Conservation (phyloP, 73 alveolate species). For the Urostyla sp. region DNA sequence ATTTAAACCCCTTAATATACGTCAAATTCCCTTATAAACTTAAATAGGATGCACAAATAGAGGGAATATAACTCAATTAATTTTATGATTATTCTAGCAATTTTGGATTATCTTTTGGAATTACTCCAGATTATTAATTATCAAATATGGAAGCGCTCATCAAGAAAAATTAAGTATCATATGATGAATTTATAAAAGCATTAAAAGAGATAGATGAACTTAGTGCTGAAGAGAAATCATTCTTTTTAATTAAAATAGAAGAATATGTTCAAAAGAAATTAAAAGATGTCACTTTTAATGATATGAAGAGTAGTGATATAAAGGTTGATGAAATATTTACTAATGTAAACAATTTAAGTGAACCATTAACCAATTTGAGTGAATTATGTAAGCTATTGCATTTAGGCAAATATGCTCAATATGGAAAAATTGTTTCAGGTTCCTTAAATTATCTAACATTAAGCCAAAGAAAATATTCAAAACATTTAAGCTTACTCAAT, state of each 20-base stretch:
- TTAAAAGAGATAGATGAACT: background rate
- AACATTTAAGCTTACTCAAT: background rate
- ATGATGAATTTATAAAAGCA: slow-evolving; percentile 7
- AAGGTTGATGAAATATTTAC: slow-evolving; percentile 37
- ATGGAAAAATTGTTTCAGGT: slow-evolving; percentile 30
- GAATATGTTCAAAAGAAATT: slow-evolving; percentile 35
- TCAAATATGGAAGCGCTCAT: slow-evolving; percentile 1
- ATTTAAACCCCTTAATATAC: slow-evolving; percentile 53
- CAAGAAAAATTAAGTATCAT: background rate
- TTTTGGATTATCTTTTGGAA: slow-evolving; percentile 53
- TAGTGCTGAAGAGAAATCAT: background rate
- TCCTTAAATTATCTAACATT: slow-evolving; percentile 14
- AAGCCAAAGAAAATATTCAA: background rate
- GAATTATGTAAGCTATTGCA: slow-evolving; percentile 8
- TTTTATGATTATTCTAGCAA: slow-evolving; percentile 13
- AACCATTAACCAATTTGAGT: slow-evolving; percentile 9
- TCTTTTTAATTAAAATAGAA: slow-evolving; percentile 21
- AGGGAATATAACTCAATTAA: slow-evolving; percentile 32
- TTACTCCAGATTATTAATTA: slow-evolving; percentile 51
- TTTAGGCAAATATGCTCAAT: slow-evolving; percentile 34
- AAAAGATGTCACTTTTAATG: slow-evolving; percentile 22
- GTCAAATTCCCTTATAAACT: slow-evolving; percentile 37
- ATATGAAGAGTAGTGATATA: slow-evolving; percentile 12
- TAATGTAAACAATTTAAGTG: too few species aligned
- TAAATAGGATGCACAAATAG: slow-evolving; percentile 49